Evolutionary conservation across 768 basidiomycete genomes (phyloP).

Genomic region (Plicaturopsis crispa): DNA sequence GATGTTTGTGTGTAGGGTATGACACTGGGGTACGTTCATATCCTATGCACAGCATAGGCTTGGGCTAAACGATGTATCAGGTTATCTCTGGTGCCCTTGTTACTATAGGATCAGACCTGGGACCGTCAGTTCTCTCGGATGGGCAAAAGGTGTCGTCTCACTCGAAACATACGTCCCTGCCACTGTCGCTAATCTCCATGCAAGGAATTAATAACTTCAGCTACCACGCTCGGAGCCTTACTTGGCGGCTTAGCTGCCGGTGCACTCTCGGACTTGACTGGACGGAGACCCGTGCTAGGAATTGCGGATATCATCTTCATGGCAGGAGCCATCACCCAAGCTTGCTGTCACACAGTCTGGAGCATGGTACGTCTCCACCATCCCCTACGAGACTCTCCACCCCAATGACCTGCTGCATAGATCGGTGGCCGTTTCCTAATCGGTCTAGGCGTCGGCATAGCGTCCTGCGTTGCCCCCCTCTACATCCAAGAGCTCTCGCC

Average conservation of each 20-base stretch:
- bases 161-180: not conserved
- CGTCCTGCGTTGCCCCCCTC: constrained; percentile 71
- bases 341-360: constrained; percentile 62
- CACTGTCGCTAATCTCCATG: not conserved
- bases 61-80: constrained; percentile 22
- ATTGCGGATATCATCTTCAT: constrained; percentile 71
- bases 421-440: constrained; percentile 70
- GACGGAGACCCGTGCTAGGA: constrained; percentile 55
- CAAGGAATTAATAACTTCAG: constrained; percentile 74
- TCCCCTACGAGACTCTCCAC: not conserved
- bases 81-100: constrained; percentile 82
- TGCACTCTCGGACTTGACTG: constrained; percentile 62
- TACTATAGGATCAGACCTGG: constrained; percentile 61
- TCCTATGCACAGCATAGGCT: not conserved
- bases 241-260: constrained; percentile 69
- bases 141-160: constrained; percentile 46
- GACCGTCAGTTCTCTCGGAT: constrained; percentile 45
- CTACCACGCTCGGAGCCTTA: constrained; percentile 73
- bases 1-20: not conserved
- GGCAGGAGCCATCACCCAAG: constrained; percentile 64
- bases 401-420: constrained; percentile 19
- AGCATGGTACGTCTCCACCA: constrained; percentile 43
- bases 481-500: constrained; percentile 84
- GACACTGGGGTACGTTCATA: not conserved
- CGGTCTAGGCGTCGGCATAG: constrained; percentile 67